Evolutionary conservation across 805 yeast genomes (phyloP).

Genomic region (Saturnispora sekii): DNA sequence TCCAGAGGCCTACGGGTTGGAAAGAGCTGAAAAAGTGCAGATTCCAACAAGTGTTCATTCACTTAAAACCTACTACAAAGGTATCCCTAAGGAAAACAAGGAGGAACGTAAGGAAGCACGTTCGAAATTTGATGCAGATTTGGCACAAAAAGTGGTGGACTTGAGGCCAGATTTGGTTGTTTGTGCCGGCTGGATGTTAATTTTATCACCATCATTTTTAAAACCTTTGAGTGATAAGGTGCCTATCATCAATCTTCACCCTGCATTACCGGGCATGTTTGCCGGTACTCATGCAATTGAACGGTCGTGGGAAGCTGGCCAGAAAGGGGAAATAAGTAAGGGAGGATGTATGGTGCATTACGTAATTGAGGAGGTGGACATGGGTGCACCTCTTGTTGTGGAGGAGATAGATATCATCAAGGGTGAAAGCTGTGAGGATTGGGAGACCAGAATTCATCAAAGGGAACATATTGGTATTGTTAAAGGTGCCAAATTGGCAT

Average conservation of each 20-base stretch:
- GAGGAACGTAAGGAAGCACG: constrained; percentile 52
- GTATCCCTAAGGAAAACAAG: constrained; percentile 59
- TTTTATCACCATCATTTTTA: constrained; percentile 69
- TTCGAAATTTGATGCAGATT: constrained; percentile 63
- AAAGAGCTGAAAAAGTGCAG: constrained; percentile 58
- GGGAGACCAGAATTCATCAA: constrained; percentile 74
- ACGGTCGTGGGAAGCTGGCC: constrained; percentile 93
- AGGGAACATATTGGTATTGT: constrained; percentile 89
- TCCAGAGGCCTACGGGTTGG: constrained; percentile 76
- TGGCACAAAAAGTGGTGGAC: constrained; percentile 54
- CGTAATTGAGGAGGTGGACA: constrained; percentile 93
- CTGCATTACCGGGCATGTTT: constrained; percentile 94
- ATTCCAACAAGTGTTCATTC: constrained; percentile 70
- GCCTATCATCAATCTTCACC: constrained; percentile 88
- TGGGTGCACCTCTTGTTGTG: constrained; percentile 82
- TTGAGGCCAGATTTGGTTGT: constrained; percentile 78
- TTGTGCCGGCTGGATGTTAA: constrained; percentile 98
- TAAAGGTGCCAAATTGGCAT: constrained; percentile 69
- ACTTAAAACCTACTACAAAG: constrained; percentile 64
- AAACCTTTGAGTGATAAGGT: constrained; percentile 51
- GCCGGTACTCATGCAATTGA: constrained; percentile 97
- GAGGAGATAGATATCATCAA: constrained; percentile 62
- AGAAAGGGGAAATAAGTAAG: constrained; percentile 58
- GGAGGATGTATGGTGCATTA: constrained; percentile 97
- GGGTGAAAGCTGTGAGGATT: constrained; percentile 69